Base-by-base conservation (phyloP, 768 basidiomycete genomes). In the Baorangia bicolor region DNA sequence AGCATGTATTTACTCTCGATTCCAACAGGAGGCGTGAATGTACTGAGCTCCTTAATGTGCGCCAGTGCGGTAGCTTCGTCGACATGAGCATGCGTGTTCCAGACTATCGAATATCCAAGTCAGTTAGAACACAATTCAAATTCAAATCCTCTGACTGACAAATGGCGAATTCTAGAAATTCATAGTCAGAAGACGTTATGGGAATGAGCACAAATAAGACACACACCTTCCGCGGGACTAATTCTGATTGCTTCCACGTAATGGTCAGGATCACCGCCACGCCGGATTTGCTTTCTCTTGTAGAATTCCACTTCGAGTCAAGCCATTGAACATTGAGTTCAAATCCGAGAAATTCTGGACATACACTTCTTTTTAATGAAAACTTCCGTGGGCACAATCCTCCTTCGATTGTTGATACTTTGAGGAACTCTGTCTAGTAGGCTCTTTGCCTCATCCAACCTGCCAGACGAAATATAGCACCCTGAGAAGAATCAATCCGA, bases 41-140 rank as follows among this genome's bases (percentile, higher is more conserved):
- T 59, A 14, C 75, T 62, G 57, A 86, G 77, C 30, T 81, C 79
- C n/a, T 71, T 60, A 51, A 92, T 83, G 56, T 90, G 87, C 0
- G 77, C 78, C 57, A 78, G 65, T 0, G 88, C 87, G 13, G 83
- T 77, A 2, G 69, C 69, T 18, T 75, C 71, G 8, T 77, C 74
- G 41, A 89, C 79, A 5, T 87, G 81, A n/a, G 80, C 68, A 64
- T 90, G 86, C 1, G 79, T 85, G 64, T 92, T 92, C 90, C 90
- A 92, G 71, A 92, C 88, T 90, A 52, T 43, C 2, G 53, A 16
- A 37, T 12, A 47, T 21, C 7, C 34, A 56, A 12, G 50, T 60
- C 27, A 66, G 60, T 47, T 0, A 30, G 23, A 23, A 31, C 30
- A 31, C 12, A 21, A 34, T 2, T 9, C 13, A 20, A 38, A n/a